Evolutionary conservation across 2,329 filamentous ascomycete genomes (phyloP), one percentile per base, ranked within the genome.

Genomic region (Ceratocystis variospora): DNA sequence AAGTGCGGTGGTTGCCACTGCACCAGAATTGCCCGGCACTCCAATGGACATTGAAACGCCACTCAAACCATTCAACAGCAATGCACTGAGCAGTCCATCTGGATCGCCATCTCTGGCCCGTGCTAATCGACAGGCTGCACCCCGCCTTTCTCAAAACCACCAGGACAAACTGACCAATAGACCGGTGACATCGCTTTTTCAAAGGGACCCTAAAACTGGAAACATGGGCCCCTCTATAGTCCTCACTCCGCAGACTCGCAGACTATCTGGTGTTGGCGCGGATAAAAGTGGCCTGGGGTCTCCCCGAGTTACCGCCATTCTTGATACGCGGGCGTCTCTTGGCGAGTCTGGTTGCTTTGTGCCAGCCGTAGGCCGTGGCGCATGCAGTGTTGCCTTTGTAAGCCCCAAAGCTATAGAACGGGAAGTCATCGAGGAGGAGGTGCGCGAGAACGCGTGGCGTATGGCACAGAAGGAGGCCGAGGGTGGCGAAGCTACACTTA

Each of bases 231-330:
- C 88, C 15, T 82, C 79, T 19, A 79, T 88, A 62, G 76, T 88
- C 12, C 74, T 90, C 5, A 87, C 82, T 2, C 85, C 86, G 2
- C 81, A 83, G 67, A 74, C 74, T 17, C 63, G 68, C 3, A 33
- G 79, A 57, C 81, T 86, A 17, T 87, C 87, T 15, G 87, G 87
- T 0, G 72, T 91, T 68, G 87, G 88, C 25, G 82, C 84, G 69
- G 88, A 90, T 71, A 83, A 83, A 69, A 77, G 81, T 69, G 89
- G 88, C 0, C 80, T 92, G 65, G 89, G 89, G 5, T 93, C 89
- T 0, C 89, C 89, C 4, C 84, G 83, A 64, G 82, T 93, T 65
- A 80, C 87, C 25, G 87, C 84, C 33, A 79, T 91, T 41, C 80
- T 92, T 44, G 87, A 89, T 69, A 83, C 85, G 44, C 83, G 89